phyloP scores from a whole-genome alignment of 768 basidiomycete genomes.

The Pisolithus microcarpus region DNA sequence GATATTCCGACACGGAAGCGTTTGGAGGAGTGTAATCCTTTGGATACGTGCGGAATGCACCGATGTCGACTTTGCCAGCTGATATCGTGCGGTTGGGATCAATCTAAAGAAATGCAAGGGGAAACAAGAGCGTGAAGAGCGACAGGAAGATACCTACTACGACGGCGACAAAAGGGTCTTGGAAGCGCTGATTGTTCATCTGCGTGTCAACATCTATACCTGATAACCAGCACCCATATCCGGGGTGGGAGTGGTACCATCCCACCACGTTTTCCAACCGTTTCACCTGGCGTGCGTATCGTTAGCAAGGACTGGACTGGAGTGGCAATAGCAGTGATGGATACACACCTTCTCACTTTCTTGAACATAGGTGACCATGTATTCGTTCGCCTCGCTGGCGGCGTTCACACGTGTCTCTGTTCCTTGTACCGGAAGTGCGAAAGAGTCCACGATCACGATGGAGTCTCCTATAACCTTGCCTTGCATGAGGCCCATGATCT shows the following conservation, averaged over 20 bases:
- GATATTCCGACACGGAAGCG: conserved; percentile 73
- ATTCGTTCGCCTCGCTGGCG: conserved; percentile 91
- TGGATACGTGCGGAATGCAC: conserved; percentile 96
- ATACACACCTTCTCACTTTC: conserved; percentile 66
- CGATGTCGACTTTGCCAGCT: conserved; percentile 97
- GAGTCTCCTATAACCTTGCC: conserved; percentile 82
- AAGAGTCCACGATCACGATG: conserved; percentile 89
- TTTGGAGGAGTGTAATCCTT: conserved; percentile 86
- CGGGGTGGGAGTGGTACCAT: conserved; percentile 99
- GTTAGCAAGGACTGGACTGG: neutral
- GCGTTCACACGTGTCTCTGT: conserved; percentile 98
- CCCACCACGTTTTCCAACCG: conserved; percentile 83
- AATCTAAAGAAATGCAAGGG: conserved; percentile 44
- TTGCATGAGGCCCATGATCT: conserved; percentile 99
- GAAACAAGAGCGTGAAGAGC: neutral
- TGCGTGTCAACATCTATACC: conserved; percentile 99
- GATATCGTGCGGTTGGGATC: conserved; percentile 98
- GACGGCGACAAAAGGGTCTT: conserved; percentile 95
- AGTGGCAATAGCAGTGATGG: neutral
- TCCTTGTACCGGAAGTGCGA: conserved; percentile 94
- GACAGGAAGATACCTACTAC: conserved; percentile 53
- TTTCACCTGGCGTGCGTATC: conserved; percentile 51
- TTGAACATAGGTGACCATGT: conserved; percentile 92
- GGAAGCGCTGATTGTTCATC: conserved; percentile 87
- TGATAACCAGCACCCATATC: conserved; percentile 98